These are phyloP conservation scores for Cornus kousa DNA, from an alignment of 148 eudicot genomes.

Conservation along the genomic window DNA sequence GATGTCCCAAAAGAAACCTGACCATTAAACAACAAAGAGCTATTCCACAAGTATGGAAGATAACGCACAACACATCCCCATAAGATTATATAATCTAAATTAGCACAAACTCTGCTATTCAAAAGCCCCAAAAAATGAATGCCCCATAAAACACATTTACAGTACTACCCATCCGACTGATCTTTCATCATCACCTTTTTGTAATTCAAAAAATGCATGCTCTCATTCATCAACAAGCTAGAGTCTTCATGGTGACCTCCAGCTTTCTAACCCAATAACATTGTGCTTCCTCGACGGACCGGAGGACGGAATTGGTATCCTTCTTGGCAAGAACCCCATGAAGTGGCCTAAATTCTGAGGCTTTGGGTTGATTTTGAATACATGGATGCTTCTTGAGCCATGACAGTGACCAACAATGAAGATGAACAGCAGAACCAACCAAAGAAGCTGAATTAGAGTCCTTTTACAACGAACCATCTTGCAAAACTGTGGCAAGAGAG, in stretches of 20 bases:
- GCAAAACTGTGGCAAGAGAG: not conserved
- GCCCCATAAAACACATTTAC: conserved; percentile 7
- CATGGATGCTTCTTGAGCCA: conserved; percentile 33
- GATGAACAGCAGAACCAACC: conserved; percentile 17
- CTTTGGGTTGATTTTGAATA: conserved; percentile 23
- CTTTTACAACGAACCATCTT: conserved; percentile 13
- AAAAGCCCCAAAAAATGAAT: conserved; percentile 13
- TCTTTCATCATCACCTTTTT: not conserved
- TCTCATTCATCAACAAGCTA: too few species aligned
- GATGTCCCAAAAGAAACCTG: not conserved
- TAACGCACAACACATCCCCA: not conserved
- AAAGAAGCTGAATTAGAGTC: not conserved
- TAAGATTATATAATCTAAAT: not conserved
- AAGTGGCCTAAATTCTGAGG: conserved; percentile 34
- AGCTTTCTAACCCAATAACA: conserved; percentile 50
- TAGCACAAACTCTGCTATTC: not conserved
- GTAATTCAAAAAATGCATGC: not conserved
- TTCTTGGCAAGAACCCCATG: conserved; percentile 47
- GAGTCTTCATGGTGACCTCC: conserved; percentile 44
- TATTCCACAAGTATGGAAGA: conserved; percentile 13
- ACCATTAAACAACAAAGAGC: not conserved
- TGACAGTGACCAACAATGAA: conserved; percentile 23
- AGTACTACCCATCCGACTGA: not conserved
- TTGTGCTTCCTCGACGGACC: conserved; percentile 69
- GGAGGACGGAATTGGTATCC: conserved; percentile 42